Conservation (phyloP, 305 asterid species). For the Fraxinus paxiana region DNA sequence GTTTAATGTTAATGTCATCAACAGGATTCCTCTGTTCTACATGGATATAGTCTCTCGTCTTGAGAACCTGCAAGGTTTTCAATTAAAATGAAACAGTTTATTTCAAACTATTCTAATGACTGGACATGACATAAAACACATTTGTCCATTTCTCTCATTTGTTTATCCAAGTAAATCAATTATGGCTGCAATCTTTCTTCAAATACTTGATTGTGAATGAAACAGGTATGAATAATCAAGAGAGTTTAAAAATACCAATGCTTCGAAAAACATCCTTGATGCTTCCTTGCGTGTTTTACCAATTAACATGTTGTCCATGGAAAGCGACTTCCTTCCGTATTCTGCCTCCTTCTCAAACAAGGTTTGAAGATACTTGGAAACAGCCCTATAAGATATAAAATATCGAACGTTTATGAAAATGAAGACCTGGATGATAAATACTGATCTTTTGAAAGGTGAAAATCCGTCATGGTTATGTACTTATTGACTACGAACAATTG, state of each 20-base stretch:
- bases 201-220: background rate
- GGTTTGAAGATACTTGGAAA: conserved; percentile 79
- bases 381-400: conserved; percentile 59
- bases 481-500: background rate
- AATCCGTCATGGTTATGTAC: background rate
- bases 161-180: background rate
- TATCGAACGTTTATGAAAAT: background rate
- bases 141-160: background rate
- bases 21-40: conserved; percentile 60
- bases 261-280: conserved; percentile 86
- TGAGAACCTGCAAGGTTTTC: conserved; percentile 56
- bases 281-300: conserved; percentile 98
- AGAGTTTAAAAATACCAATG: conserved; percentile 54
- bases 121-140: background rate
- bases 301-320: conserved; percentile 57
- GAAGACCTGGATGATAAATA: background rate
- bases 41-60: conserved; percentile 80
- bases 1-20: conserved; percentile 49
- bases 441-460: background rate
- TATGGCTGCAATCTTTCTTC: background rate
- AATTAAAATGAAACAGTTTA: background rate
- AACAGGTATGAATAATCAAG: background rate
- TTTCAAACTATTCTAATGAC: background rate
- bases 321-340: conserved; percentile 47
- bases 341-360: conserved; percentile 65